Conservation (phyloP, 768 basidiomycete genomes). For the Lactifluus subvellereus region DNA sequence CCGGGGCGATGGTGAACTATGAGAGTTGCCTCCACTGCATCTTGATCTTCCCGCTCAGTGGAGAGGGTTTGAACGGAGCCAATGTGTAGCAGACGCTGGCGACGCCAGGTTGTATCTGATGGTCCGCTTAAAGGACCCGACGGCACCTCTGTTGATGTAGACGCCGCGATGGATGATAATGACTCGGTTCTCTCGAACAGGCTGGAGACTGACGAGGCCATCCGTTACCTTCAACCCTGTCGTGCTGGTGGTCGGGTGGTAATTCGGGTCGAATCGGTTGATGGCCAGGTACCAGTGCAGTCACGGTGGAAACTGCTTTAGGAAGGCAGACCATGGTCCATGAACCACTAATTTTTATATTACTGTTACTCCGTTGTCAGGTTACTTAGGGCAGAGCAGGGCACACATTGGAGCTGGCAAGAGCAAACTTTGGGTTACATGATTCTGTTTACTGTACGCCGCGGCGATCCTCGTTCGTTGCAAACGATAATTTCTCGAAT, state of each 20-base stretch:
- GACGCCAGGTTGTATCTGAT: conserved; percentile 53
- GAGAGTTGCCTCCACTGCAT: conserved; percentile 33
- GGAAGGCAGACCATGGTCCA: background rate
- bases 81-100: conserved; percentile 54
- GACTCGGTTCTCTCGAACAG: conserved; percentile 1
- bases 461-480: too few relatives aligned
- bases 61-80: conserved; percentile 30
- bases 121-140: conserved; percentile 43
- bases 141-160: conserved; percentile 21
- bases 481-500: too few relatives aligned
- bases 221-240: background rate
- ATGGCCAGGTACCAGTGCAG: too few relatives aligned
- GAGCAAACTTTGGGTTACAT: too few relatives aligned
- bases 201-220: background rate
- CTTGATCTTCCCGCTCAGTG: conserved; percentile 16
- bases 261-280: too few relatives aligned
- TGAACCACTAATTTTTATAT: too few relatives aligned
- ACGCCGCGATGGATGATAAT: background rate
- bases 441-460: too few relatives aligned
- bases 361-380: too few relatives aligned
- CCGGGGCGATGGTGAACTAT: conserved; percentile 29
- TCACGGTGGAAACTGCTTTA: background rate
- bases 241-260: too few relatives aligned
- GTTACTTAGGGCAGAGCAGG: too few relatives aligned
- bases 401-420: too few relatives aligned